phyloP scores from a whole-genome alignment of 2,329 filamentous ascomycete genomes.

The Xylaria sp. region DNA sequence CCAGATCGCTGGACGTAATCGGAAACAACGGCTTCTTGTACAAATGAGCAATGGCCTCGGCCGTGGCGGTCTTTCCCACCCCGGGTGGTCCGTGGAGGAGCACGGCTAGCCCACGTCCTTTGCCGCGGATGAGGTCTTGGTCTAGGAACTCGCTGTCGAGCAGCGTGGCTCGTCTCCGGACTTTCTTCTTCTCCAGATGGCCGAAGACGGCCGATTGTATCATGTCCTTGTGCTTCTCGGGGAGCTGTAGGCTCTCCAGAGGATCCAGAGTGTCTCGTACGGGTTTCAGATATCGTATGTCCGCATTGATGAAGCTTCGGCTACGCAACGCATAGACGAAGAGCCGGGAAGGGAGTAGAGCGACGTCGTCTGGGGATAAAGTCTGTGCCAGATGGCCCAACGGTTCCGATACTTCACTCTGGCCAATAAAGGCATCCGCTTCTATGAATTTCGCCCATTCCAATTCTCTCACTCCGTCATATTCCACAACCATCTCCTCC shows the following conservation, averaged over 20 bases:
- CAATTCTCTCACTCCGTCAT: conserved; percentile 34
- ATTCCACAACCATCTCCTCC: conserved; percentile 37
- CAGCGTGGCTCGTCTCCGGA: conserved; percentile 36
- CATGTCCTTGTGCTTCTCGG: conserved; percentile 39
- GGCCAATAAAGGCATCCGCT: conserved; percentile 31
- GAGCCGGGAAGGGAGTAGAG: conserved; percentile 35
- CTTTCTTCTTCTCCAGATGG: conserved; percentile 40
- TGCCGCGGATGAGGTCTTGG: conserved; percentile 38
- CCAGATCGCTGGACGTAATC: conserved; percentile 38
- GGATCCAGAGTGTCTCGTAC: conserved; percentile 34
- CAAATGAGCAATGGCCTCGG: conserved; percentile 37
- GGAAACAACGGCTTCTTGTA: conserved; percentile 39
- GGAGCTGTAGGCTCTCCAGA: conserved; percentile 37
- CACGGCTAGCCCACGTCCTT: conserved; percentile 36
- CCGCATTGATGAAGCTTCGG: conserved; percentile 38
- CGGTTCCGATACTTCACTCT: conserved; percentile 18
- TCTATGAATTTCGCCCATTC: conserved; percentile 35
- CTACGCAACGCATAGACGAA: conserved; percentile 38
- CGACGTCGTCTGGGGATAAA: conserved; percentile 32
- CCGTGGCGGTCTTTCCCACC: conserved; percentile 40
- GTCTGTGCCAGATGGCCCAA: conserved; percentile 28
- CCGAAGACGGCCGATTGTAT: conserved; percentile 40
- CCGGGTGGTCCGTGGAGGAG: conserved; percentile 39
- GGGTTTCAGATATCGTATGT: conserved; percentile 34
- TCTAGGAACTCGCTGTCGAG: conserved; percentile 36